A percentile compares a stretch with the other conserved stretches of the same genome.
Conservation (phyloP, 1,284 basidiomycete species). For the Retiboletus fuscus region DNA sequence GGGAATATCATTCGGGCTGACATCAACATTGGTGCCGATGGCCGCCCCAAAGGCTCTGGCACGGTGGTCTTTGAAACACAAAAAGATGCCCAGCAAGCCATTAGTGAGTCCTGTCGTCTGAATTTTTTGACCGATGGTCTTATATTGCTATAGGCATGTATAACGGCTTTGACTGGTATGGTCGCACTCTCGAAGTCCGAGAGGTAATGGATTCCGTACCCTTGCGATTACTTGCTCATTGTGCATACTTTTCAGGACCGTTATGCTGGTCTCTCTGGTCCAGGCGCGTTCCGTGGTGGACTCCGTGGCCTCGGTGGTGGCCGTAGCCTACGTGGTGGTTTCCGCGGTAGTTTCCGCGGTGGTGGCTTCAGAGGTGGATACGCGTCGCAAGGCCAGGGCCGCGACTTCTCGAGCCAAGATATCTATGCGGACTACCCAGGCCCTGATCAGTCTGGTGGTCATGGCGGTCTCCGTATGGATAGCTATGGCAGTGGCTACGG, state of each 20-base stretch:
- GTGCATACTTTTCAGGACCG: slow-evolving; percentile 72
- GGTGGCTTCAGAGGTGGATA: slow-evolving; percentile 66
- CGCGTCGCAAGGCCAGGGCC: slow-evolving; percentile 65
- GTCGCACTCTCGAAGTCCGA: slow-evolving; percentile 90
- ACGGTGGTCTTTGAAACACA: slow-evolving; percentile 94
- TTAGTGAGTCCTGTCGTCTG: slow-evolving; percentile 67
- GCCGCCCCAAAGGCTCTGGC: slow-evolving; percentile 92
- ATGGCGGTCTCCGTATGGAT: slow-evolving; percentile 63
- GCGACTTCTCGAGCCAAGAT: slow-evolving; percentile 82
- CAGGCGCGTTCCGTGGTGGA: slow-evolving; percentile 74
- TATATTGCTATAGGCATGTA: slow-evolving; percentile 77
- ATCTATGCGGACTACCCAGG: slow-evolving; percentile 86
- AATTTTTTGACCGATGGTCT: slow-evolving; percentile 22
- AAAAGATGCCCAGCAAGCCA: slow-evolving; percentile 92
- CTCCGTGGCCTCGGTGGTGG: slow-evolving; percentile 58
- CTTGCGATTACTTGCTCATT: slow-evolving; percentile 19
- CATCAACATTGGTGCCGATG: slow-evolving; percentile 92
- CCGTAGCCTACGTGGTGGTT: slow-evolving; percentile 57
- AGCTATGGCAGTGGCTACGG: slow-evolving; percentile 52
- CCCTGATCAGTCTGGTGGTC: slow-evolving; percentile 71
- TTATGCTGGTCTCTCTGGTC: slow-evolving; percentile 82
- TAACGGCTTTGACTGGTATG: slow-evolving; percentile 95
- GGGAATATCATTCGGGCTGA: slow-evolving; percentile 96
- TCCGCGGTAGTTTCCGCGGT: slow-evolving; percentile 72
- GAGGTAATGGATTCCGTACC: slow-evolving; percentile 66